phyloP scores from a whole-genome alignment of 2,329 filamentous ascomycete species.

The Ophiostoma perfectum region DNA sequence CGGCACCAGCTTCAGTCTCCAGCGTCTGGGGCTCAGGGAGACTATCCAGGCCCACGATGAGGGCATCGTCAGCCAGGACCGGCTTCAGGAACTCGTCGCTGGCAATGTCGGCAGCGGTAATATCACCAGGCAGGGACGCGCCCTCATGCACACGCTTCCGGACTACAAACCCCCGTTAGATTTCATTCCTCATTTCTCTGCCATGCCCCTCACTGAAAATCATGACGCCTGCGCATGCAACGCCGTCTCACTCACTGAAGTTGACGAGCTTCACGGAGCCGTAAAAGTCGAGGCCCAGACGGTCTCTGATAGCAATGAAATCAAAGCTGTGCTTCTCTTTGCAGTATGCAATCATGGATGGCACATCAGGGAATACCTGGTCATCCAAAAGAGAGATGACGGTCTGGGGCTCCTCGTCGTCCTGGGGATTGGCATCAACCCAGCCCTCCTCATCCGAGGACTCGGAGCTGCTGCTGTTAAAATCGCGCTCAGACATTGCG shows the following conservation, averaged over 20 bases:
- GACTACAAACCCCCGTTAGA: constrained; percentile 33
- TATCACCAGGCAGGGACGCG: constrained; percentile 48
- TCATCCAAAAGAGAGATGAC: constrained; percentile 66
- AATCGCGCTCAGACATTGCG: constrained; percentile 22
- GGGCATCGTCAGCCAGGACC: constrained; percentile 78
- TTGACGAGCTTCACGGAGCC: constrained; percentile 71
- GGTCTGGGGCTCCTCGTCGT: constrained; percentile 55
- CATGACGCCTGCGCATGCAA: too few species aligned
- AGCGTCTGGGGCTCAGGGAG: constrained; percentile 40
- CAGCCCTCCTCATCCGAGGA: constrained; percentile 36
- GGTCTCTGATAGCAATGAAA: constrained; percentile 54
- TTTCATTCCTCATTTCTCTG: too few species aligned
- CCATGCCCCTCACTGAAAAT: too few species aligned
- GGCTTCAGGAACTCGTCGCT: constrained; percentile 79
- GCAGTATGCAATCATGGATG: constrained; percentile 63
- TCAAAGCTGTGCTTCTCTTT: constrained; percentile 63
- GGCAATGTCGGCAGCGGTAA: constrained; percentile 58
- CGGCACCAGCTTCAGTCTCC: neutral
- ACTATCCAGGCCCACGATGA: constrained; percentile 84
- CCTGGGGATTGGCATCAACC: constrained; percentile 40
- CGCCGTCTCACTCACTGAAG: constrained; percentile 42
- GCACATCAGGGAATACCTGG: constrained; percentile 57
- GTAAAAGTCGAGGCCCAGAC: constrained; percentile 62
- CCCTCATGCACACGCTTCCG: constrained; percentile 44
- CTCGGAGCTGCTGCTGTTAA: constrained; percentile 33